Conservation (phyloP, 2,329 filamentous ascomycete genomes). For the Paecilomyces fulvus region DNA sequence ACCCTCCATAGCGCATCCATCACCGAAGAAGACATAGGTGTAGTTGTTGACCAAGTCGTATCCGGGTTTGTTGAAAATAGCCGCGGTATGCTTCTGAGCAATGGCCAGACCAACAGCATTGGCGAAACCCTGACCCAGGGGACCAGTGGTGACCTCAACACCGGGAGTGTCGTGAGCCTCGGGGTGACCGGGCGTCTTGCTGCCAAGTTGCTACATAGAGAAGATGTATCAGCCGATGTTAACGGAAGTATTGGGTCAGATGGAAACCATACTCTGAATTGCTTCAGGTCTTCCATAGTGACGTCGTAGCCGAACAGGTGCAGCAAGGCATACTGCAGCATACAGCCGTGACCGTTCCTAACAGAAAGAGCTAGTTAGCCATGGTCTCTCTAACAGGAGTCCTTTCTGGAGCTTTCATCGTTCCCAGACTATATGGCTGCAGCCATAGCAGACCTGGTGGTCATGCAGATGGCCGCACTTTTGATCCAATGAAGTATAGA, state of each 20-base stretch:
- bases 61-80: conserved; percentile 91
- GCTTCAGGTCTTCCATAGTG: conserved; percentile 84
- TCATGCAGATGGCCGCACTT: too few species aligned
- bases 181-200: conserved; percentile 90
- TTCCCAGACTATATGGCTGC: background rate
- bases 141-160: conserved; percentile 95
- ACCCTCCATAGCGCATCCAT: conserved; percentile 98
- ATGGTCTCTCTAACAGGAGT: background rate
- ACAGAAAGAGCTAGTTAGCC: background rate
- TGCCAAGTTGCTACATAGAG: conserved; percentile 51
- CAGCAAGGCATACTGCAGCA: conserved; percentile 97
- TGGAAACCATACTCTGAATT: conserved; percentile 71
- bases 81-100: conserved; percentile 84
- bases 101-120: conserved; percentile 98
- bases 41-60: conserved; percentile 91
- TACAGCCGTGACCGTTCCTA: conserved; percentile 93
- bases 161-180: conserved; percentile 95
- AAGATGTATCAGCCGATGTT: background rate
- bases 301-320: conserved; percentile 91
- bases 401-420: background rate
- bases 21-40: conserved; percentile 94
- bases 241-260: background rate
- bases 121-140: conserved; percentile 92
- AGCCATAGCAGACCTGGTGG: background rate
- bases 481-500: background rate